These are phyloP conservation scores for Euphorbia lathyris DNA, from an alignment of 345 rosid genomes.

Conservation along the genomic window DNA sequence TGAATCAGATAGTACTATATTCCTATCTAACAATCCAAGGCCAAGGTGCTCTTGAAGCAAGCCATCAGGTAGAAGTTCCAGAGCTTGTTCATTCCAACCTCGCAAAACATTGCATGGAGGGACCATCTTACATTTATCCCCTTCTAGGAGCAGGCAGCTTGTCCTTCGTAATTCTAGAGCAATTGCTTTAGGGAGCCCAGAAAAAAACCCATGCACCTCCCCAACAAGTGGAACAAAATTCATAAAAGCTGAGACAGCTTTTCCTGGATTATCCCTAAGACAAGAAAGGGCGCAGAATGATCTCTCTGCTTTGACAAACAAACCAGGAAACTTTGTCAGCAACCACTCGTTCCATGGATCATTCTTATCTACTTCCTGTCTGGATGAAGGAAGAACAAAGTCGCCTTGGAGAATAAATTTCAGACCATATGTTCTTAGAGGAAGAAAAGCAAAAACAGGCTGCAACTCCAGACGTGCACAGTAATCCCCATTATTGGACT, in stretches of 20 bases:
- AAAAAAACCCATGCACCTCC: slow-evolving; percentile 92
- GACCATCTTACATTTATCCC: slow-evolving; percentile 64
- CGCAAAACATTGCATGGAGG: slow-evolving; percentile 86
- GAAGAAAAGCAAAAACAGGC: slow-evolving; percentile 94
- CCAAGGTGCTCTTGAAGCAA: slow-evolving; percentile 78
- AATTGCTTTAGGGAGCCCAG: slow-evolving; percentile 69
- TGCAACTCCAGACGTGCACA: slow-evolving; percentile 58
- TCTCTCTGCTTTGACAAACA: slow-evolving; percentile 66
- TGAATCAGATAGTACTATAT: slow-evolving; percentile 69
- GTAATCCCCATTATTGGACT: slow-evolving; percentile 55
- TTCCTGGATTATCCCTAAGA: slow-evolving; percentile 67
- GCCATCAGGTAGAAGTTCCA: slow-evolving; percentile 48
- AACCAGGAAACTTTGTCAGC: slow-evolving; percentile 67
- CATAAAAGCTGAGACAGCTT: slow-evolving; percentile 77
- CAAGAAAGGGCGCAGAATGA: slow-evolving; percentile 82
- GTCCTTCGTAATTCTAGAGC: slow-evolving; percentile 56
- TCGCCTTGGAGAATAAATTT: slow-evolving; percentile 95
- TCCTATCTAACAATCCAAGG: slow-evolving; percentile 71
- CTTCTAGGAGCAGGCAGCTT: slow-evolving; percentile 77
- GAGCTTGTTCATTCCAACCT: slow-evolving; percentile 76
- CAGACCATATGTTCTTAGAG: slow-evolving; percentile 86
- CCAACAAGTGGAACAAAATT: slow-evolving; percentile 87
- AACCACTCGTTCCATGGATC: slow-evolving; percentile 97
- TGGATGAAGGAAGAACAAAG: slow-evolving; percentile 93
- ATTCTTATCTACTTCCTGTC: slow-evolving; percentile 94